Evolutionary conservation across 257 asterid species (phyloP).

Genomic region (Handroanthus guayacan): DNA sequence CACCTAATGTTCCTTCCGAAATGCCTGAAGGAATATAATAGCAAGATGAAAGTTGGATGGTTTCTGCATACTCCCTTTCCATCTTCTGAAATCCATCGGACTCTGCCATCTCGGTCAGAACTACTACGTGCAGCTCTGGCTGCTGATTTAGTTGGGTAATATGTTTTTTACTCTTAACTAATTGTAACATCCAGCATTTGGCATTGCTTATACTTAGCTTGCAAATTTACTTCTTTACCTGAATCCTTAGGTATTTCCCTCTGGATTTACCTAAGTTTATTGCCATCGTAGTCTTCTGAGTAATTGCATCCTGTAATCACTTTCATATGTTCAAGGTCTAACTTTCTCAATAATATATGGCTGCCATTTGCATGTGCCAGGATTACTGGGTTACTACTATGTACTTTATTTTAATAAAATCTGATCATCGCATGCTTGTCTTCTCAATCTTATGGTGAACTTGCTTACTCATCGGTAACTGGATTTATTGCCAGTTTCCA

Average conservation of each 20-base stretch:
- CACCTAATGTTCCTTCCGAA: conserved; percentile 96
- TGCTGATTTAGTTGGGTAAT: conserved; percentile 95
- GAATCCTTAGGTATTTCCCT: not conserved
- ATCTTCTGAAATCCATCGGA: conserved; percentile 94
- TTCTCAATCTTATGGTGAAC: conserved; percentile 23
- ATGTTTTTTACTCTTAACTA: conserved; percentile 13
- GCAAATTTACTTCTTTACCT: conserved; percentile 14
- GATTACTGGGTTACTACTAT: conserved; percentile 4
- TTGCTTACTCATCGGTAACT: conserved; percentile 37
- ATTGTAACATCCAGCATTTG: not conserved
- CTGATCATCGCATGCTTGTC: not conserved
- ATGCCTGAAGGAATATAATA: conserved; percentile 75
- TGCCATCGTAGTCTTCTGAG: conserved; percentile 8
- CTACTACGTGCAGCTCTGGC: conserved; percentile 83
- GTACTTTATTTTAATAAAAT: conserved; percentile 8
- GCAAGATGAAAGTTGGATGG: conserved; percentile 95
- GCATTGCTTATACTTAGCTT: not conserved
- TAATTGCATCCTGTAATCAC: conserved; percentile 17
- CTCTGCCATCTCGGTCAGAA: conserved; percentile 90
- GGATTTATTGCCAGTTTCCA: conserved; percentile 74
- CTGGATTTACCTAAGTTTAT: conserved; percentile 5
- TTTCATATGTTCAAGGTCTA: not conserved
- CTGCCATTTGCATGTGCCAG: not conserved
- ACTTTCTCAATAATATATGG: conserved; percentile 16
- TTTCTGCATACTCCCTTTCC: conserved; percentile 97